phyloP scores from a whole-genome alignment of 371 early-diverging fungal genomes.

The Mucor mucedo region DNA sequence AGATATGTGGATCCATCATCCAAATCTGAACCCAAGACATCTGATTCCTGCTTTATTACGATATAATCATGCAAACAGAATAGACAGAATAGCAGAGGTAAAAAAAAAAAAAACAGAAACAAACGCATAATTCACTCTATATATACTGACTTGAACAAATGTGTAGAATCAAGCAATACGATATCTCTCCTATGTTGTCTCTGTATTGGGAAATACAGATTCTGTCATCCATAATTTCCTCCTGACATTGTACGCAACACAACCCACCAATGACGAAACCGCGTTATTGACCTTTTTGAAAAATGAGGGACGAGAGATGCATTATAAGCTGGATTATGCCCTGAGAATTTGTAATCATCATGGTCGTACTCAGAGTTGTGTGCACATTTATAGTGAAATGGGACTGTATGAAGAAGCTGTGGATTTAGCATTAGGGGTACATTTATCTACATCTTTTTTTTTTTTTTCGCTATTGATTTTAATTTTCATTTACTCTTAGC shows the following conservation, averaged over 20 bases:
- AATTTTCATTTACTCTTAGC: conserved; percentile 49
- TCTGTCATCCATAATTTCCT: conserved; percentile 91
- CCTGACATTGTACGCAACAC: conserved; percentile 81
- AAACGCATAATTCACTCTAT: not conserved
- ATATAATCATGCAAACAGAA: conserved; percentile 61
- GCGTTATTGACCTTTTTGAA: conserved; percentile 72
- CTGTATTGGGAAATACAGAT: conserved; percentile 78
- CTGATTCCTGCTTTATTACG: conserved; percentile 90
- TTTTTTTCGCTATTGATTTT: conserved; percentile 32
- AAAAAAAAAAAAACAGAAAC: not conserved
- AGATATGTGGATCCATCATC: conserved; percentile 82
- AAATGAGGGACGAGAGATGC: conserved; percentile 73
- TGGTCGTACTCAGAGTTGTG: conserved; percentile 76
- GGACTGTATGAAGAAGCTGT: conserved; percentile 91
- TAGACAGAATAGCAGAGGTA: conserved; percentile 33
- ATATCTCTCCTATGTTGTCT: conserved; percentile 84
- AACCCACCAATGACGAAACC: conserved; percentile 66
- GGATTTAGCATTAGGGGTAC: conserved; percentile 76
- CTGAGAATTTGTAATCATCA: conserved; percentile 80
- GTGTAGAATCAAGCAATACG: conserved; percentile 84
- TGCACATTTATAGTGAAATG: conserved; percentile 83
- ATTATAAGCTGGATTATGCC: conserved; percentile 88
- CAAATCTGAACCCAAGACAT: conserved; percentile 77
- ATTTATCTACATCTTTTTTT: not conserved
- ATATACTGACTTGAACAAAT: not conserved